A percentile compares a stretch with the other conserved stretches of the same genome.
Evolutionary conservation across 164 flowering plant genomes (phyloP).

Genomic region (Euptelea pleiosperma): DNA sequence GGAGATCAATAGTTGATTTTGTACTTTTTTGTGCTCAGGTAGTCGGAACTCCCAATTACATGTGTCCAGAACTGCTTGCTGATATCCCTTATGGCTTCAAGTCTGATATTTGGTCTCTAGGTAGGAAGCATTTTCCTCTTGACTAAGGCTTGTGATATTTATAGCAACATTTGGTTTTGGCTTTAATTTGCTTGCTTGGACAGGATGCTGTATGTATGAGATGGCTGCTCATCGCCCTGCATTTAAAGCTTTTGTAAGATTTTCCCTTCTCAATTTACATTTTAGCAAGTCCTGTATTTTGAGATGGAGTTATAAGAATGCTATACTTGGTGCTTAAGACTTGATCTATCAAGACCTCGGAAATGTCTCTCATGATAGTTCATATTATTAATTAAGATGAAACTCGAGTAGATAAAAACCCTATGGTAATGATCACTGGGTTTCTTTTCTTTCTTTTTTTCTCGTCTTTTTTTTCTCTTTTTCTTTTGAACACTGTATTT

Average conservation of each 20-base stretch:
- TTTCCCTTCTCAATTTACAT: background rate
- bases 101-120: constrained; percentile 98
- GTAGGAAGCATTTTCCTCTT: constrained; percentile 32
- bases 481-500: too few species aligned
- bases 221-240: constrained; percentile 99
- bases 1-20: background rate
- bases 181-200: constrained; percentile 16
- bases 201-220: constrained; percentile 99
- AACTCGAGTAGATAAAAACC: too few species aligned
- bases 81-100: constrained; percentile 99
- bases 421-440: too few species aligned
- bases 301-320: background rate
- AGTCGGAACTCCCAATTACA: constrained; percentile 99
- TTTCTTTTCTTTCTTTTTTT: too few species aligned
- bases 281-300: background rate
- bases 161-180: background rate
- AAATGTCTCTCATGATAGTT: too few species aligned
- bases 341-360: too few species aligned
- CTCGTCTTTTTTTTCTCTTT: too few species aligned
- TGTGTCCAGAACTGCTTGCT: constrained; percentile 99
- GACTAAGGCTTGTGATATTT: background rate
- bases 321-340: background rate
- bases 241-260: constrained; percentile 96
- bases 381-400: too few species aligned
- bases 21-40: constrained; percentile 43